Percentiles rank a stretch among this genome's conserved stretches.
phyloP scores from a whole-genome alignment of 2,329 filamentous ascomycete genomes.

The Ceratocystis papillata region DNA sequence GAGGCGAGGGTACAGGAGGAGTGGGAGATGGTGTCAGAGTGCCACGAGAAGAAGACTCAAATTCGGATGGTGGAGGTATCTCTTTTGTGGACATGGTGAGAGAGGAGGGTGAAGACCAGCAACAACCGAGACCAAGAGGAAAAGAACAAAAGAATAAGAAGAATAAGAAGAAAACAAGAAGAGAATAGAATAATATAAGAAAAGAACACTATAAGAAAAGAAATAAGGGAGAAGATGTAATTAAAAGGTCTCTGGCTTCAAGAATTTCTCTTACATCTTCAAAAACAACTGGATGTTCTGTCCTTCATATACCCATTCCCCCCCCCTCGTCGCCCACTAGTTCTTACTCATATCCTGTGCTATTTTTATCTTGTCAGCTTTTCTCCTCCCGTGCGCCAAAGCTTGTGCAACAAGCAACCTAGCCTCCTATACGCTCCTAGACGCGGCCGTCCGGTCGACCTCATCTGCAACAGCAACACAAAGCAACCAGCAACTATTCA shows the following conservation, averaged over 20 bases:
- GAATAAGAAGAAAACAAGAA: slow-evolving; percentile 14
- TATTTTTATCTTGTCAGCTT: slow-evolving; percentile 12
- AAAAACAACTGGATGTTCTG: background rate
- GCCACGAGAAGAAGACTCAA: slow-evolving; percentile 38
- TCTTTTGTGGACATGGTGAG: slow-evolving; percentile 31
- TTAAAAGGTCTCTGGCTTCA: slow-evolving; percentile 8
- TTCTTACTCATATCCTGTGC: background rate
- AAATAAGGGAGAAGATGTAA: background rate
- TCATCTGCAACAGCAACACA: background rate
- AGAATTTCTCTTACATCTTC: background rate
- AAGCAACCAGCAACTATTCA: too few species aligned
- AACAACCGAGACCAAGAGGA: slow-evolving; percentile 1
- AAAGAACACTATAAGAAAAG: background rate
- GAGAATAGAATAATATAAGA: background rate
- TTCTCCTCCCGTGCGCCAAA: background rate
- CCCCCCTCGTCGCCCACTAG: background rate
- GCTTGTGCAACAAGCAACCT: background rate
- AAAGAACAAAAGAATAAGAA: background rate
- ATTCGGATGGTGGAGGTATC: slow-evolving; percentile 36
- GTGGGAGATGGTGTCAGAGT: slow-evolving; percentile 29
- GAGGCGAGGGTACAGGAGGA: slow-evolving; percentile 28
- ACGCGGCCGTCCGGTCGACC: background rate
- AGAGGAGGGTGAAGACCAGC: slow-evolving; percentile 10
- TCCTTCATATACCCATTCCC: background rate
- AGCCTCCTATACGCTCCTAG: background rate